phyloP scores from a whole-genome alignment of 495 filamentous ascomycete species.

The Penicillium pancosmium region DNA sequence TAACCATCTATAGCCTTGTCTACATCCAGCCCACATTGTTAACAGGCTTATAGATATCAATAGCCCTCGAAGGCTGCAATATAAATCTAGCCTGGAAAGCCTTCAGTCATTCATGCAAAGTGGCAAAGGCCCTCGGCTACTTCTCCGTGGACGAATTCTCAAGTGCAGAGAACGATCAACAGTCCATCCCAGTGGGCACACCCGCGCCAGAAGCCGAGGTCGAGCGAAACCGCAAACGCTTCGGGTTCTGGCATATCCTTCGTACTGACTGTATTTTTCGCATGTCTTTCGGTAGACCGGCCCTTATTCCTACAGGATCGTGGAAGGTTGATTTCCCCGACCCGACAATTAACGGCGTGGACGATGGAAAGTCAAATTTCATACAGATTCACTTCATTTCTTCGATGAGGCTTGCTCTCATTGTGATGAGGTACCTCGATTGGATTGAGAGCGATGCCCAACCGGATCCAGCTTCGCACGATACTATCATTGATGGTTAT shows the following conservation, averaged over 20 bases:
- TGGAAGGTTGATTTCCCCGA: slow-evolving; percentile 30
- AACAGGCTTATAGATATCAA: slow-evolving; percentile 15
- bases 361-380: slow-evolving; percentile 17
- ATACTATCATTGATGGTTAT: slow-evolving; percentile 15
- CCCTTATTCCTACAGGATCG: slow-evolving; percentile 18
- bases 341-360: slow-evolving; percentile 20
- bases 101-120: slow-evolving; percentile 11
- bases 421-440: slow-evolving; percentile 21
- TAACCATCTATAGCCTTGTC: too few relatives aligned
- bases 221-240: slow-evolving; percentile 24
- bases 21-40: too few relatives aligned
- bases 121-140: slow-evolving; percentile 20
- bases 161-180: too few relatives aligned
- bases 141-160: slow-evolving; percentile 19
- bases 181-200: too few relatives aligned
- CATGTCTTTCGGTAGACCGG: slow-evolving; percentile 21
- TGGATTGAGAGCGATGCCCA: slow-evolving; percentile 3
- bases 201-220: background rate
- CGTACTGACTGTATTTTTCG: slow-evolving; percentile 25
- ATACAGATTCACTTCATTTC: slow-evolving; percentile 31
- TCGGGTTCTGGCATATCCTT: slow-evolving; percentile 30
- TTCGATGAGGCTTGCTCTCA: slow-evolving; percentile 24
- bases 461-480: background rate
- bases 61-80: slow-evolving; percentile 20
- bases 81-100: slow-evolving; percentile 20